phyloP scores from a whole-genome alignment of 202 grass and related monocot genomes.

The Elaeis oleifera region DNA sequence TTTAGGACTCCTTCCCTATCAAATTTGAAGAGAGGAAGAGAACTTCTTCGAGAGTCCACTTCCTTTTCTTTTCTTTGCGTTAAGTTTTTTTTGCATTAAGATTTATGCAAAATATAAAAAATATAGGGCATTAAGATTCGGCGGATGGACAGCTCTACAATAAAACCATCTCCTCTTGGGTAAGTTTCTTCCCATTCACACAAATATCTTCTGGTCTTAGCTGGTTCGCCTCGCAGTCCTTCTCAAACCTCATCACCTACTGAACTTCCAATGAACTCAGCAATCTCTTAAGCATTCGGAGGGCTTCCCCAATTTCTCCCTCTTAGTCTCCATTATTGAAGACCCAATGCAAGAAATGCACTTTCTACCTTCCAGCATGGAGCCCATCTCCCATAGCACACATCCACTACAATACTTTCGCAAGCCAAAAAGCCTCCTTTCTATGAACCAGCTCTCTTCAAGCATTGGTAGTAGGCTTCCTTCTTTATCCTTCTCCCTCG shows the following conservation, averaged over 20 bases:
- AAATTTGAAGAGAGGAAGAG: too few relatives aligned
- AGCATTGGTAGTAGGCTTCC: slow-evolving; percentile 54
- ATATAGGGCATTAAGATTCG: too few relatives aligned
- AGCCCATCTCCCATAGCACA: slow-evolving; percentile 70
- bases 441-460: slow-evolving; percentile 56
- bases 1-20: too few relatives aligned
- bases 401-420: slow-evolving; percentile 61
- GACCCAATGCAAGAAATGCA: slow-evolving; percentile 60
- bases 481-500: slow-evolving; percentile 21
- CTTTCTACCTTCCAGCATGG: slow-evolving; percentile 92
- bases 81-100: too few relatives aligned
- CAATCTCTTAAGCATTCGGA: slow-evolving; percentile 63
- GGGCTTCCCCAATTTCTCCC: slow-evolving; percentile 46
- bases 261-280: slow-evolving; percentile 58
- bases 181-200: slow-evolving; percentile 55
- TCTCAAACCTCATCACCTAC: slow-evolving; percentile 65
- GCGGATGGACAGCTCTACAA: slow-evolving; percentile 48
- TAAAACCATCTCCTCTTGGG: slow-evolving; percentile 44
- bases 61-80: too few relatives aligned
- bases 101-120: too few relatives aligned
- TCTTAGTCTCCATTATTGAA: slow-evolving; percentile 52
- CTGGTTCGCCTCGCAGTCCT: slow-evolving; percentile 55
- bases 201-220: slow-evolving; percentile 64
- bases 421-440: slow-evolving; percentile 76
- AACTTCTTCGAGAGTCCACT: too few relatives aligned